Percentiles rank a stretch among this genome's conserved stretches.
These are phyloP conservation scores for Microdochium nivale DNA, from an alignment of 2,329 filamentous ascomycete species.

Conservation along the genomic window DNA sequence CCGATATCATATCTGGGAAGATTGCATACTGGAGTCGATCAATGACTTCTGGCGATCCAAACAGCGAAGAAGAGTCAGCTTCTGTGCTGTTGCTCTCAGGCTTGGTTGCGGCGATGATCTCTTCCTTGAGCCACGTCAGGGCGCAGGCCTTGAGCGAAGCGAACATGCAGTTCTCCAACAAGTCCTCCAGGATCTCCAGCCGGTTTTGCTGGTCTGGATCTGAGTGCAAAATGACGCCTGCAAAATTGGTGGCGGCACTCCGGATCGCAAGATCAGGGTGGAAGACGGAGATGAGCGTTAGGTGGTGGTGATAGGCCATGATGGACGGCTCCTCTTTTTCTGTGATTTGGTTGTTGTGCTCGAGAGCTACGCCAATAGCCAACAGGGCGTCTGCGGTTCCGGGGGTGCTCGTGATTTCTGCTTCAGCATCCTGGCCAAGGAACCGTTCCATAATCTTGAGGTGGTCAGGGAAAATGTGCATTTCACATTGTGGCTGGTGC, in stretches of 20 bases:
- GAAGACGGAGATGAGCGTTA: slow-evolving; percentile 49
- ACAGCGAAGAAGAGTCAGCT: slow-evolving; percentile 15
- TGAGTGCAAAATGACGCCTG: slow-evolving; percentile 45
- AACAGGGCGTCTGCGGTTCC: slow-evolving; percentile 52
- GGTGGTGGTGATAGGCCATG: slow-evolving; percentile 52
- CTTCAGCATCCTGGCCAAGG: slow-evolving; percentile 40
- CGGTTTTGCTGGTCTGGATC: slow-evolving; percentile 51
- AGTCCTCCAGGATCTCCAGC: slow-evolving; percentile 53
- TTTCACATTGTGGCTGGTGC: slow-evolving; percentile 40
- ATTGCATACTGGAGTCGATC: slow-evolving; percentile 52
- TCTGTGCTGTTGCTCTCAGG: slow-evolving; percentile 16
- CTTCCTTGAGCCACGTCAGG: slow-evolving; percentile 55
- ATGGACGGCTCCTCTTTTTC: slow-evolving; percentile 30
- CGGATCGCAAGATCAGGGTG: slow-evolving; percentile 45
- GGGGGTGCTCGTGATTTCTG: slow-evolving; percentile 36
- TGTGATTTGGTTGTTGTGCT: slow-evolving; percentile 37
- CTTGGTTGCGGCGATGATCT: slow-evolving; percentile 39
- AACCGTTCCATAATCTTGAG: slow-evolving; percentile 43
- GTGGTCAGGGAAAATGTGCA: slow-evolving; percentile 54
- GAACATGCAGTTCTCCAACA: slow-evolving; percentile 58
- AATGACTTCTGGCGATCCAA: slow-evolving; percentile 45
- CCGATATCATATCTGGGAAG: slow-evolving; percentile 45
- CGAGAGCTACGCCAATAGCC: slow-evolving; percentile 50
- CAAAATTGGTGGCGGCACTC: slow-evolving; percentile 44
- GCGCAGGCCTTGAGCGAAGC: slow-evolving; percentile 53